Evolutionary conservation across 2,329 filamentous ascomycete genomes (phyloP).

Genomic region (Aspergillus aculeatus): DNA sequence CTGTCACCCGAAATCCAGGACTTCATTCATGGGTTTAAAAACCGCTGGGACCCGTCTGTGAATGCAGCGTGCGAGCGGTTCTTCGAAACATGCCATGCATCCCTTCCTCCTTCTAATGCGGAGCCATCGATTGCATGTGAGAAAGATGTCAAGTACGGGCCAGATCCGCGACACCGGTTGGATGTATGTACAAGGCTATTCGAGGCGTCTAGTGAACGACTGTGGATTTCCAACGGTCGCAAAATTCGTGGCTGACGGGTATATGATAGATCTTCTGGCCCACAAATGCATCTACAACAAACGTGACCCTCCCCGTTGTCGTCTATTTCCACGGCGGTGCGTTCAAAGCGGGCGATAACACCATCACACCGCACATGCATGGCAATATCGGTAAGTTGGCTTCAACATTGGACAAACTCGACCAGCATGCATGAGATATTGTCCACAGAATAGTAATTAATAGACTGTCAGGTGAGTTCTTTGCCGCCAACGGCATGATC

Average conservation of each 20-base stretch:
- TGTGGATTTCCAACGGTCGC: too few species aligned
- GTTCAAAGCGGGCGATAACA: constrained; percentile 7
- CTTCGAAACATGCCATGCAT: background rate
- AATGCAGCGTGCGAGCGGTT: background rate
- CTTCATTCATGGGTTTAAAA: background rate
- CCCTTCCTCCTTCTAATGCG: background rate
- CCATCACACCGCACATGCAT: constrained; percentile 5
- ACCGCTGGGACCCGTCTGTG: background rate
- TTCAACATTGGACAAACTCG: too few species aligned
- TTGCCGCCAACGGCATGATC: background rate
- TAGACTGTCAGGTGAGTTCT: too few species aligned
- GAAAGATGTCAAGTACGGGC: background rate
- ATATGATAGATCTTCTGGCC: background rate
- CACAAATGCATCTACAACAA: background rate
- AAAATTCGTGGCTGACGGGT: too few species aligned
- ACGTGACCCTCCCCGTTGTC: background rate
- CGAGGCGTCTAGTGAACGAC: too few species aligned
- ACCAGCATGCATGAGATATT: too few species aligned
- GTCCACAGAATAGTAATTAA: too few species aligned
- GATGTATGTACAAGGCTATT: background rate
- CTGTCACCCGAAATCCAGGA: background rate
- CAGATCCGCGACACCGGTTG: background rate
- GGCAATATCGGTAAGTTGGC: constrained; percentile 8
- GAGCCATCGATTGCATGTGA: background rate
- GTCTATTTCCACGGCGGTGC: constrained; percentile 10